phyloP scores from a whole-genome alignment of 164 flowering plant species.

The Platanus orientalis region DNA sequence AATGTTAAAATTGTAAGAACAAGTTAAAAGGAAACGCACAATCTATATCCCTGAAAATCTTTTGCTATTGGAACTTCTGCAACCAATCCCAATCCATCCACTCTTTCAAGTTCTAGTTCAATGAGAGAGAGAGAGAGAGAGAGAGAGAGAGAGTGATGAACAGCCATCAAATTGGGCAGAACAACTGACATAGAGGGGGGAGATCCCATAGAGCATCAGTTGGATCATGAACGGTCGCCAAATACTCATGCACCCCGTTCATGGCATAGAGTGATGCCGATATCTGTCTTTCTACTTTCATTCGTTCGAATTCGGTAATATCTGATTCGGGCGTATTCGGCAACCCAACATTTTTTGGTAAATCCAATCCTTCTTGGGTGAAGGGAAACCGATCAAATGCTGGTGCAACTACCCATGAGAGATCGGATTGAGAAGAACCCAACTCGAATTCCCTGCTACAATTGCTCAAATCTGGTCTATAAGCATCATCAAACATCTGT shows the following conservation, averaged over 20 bases:
- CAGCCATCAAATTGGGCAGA: constrained; percentile 25
- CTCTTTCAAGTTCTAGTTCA: too few relatives aligned
- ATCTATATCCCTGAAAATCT: too few relatives aligned
- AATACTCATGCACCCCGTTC: constrained; percentile 56
- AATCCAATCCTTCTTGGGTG: constrained; percentile 33
- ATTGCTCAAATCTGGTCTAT: constrained; percentile 59
- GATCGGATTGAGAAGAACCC: constrained; percentile 27
- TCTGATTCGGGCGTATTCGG: constrained; percentile 20
- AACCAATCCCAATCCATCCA: too few relatives aligned
- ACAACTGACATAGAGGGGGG: constrained; percentile 57
- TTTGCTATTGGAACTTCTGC: too few relatives aligned
- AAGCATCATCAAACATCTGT: constrained; percentile 44
- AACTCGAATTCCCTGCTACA: constrained; percentile 29
- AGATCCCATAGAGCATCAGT: constrained; percentile 72
- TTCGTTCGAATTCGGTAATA: constrained; percentile 52
- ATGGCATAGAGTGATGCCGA: constrained; percentile 56
- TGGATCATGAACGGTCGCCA: constrained; percentile 37
- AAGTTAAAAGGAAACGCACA: too few relatives aligned
- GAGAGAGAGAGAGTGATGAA: neutral
- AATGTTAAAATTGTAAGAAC: too few relatives aligned
- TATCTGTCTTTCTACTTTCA: constrained; percentile 73
- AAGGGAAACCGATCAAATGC: constrained; percentile 29
- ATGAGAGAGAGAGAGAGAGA: neutral
- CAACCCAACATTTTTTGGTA: constrained; percentile 25
- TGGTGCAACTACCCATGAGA: constrained; percentile 29